phyloP scores from a whole-genome alignment of 192 early-diverging fungal genomes.

The Podila epigama region DNA sequence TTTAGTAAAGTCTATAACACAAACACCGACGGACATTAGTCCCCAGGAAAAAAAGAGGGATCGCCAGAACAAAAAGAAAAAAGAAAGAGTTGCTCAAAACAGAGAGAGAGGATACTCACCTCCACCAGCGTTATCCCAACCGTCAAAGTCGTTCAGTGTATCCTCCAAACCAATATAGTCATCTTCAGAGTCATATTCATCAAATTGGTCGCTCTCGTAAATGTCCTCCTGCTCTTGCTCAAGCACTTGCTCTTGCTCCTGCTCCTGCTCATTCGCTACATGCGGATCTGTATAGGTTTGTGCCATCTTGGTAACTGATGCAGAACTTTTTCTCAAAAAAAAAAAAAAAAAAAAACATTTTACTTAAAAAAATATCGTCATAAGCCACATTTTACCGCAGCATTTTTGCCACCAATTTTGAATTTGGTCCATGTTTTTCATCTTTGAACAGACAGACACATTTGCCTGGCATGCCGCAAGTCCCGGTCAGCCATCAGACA shows the following conservation, averaged over 20 bases:
- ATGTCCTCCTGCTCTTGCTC: neutral
- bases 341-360: neutral
- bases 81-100: neutral
- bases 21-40: neutral
- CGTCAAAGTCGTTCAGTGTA: constrained; percentile 81
- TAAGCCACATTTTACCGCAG: neutral
- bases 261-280: neutral
- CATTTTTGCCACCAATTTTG: neutral
- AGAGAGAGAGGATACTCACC: constrained; percentile 40
- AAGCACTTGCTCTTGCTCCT: neutral
- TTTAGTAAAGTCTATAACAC: constrained; percentile 85
- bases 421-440: neutral
- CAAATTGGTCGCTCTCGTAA: constrained; percentile 9
- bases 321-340: neutral
- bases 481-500: neutral
- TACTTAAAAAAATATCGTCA: neutral
- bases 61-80: neutral
- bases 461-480: neutral
- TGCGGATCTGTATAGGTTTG: no score
- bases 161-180: constrained; percentile 70
- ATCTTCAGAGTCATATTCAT: constrained; percentile 61
- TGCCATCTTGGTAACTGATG: no score
- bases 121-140: constrained; percentile 80
- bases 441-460: no score
- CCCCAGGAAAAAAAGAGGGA: neutral